Evolutionary conservation across 1,139 yeast genomes (phyloP), one percentile per base, ranked within the genome.

Genomic region (Geotrichum restrictum): DNA sequence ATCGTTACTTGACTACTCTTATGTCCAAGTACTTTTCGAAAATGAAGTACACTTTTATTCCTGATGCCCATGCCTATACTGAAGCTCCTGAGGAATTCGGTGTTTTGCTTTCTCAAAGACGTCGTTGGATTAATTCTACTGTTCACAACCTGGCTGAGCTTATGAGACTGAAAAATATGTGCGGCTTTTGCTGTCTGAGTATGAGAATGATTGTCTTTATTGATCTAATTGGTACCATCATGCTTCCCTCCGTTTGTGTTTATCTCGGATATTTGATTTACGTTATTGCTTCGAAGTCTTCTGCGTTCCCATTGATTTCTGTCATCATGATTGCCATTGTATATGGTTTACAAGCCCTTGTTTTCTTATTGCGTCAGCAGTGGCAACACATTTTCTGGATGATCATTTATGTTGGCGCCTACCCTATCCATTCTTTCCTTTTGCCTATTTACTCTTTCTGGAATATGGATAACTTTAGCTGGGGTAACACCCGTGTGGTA

Each of bases 311-410:
- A 3, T 56, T 69, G 53, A 70, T 74, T 4, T 72, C 76, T 2
- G 65, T 72, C 49, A 61, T 65, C 19, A 61, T 72, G 64, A 57
- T 72, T 34, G 72, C 65, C 8, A 72, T 74, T 8, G 70, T 72
- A 21, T 72, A 72, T 49, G 76, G 76, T 44, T 60, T 72, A 36
- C 76, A 72, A 54, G 72, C 72, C 2, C 48, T 72, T 29, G 65
- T 72, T 31, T 72, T 72, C 62, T 52, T 72, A 47, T 53, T 72
- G 34, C 62, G 76, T 24, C 60, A 73, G 51, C 63, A 67, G 53
- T 72, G 76, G 76, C 76, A 72, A 48, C 73, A 72, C 75, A 68
- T 72, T 56, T 75, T 74, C 6, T 72, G 76, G 76, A 72, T 72
- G 76, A 49, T 72, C 34, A 63, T 72, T 10, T 72, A 72, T 56